Conservation (phyloP, 2,329 filamentous ascomycete genomes). For the Pseudonectria buxi region DNA sequence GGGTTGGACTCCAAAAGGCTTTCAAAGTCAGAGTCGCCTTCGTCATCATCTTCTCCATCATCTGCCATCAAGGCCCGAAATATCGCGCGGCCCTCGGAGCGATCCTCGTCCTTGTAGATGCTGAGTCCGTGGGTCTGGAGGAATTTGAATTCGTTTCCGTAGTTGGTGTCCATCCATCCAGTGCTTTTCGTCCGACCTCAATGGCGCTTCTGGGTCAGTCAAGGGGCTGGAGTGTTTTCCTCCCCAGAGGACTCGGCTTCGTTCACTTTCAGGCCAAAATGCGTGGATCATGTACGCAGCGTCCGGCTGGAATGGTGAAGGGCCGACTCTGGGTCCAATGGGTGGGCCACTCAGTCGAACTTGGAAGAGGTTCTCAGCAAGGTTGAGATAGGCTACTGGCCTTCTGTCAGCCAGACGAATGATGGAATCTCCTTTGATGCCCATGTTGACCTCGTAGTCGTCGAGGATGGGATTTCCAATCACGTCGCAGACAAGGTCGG, state of each 20-base stretch:
- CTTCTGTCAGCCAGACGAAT: not conserved
- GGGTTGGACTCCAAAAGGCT: no score
- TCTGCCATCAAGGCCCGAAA: no score
- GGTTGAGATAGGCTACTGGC: slow-evolving; percentile 1
- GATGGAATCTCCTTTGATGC: not conserved
- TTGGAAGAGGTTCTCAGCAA: not conserved
- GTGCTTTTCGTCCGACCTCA: slow-evolving; percentile 12
- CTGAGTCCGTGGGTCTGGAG: slow-evolving; percentile 22
- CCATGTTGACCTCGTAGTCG: not conserved
- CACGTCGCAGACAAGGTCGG: slow-evolving; percentile 1
- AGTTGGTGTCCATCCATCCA: slow-evolving; percentile 30
- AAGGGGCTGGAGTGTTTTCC: no score
- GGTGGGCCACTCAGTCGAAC: slow-evolving; percentile 2
- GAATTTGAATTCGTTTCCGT: slow-evolving; percentile 27
- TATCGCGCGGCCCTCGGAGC: slow-evolving; percentile 26
- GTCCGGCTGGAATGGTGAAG: not conserved
- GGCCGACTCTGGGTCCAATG: slow-evolving; percentile 2
- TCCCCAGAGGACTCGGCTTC: not conserved
- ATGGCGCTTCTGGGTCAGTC: no score
- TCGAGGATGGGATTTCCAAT: slow-evolving; percentile 1
- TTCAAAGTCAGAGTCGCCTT: no score
- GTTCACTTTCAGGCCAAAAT: slow-evolving; percentile 1
- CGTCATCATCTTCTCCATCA: no score
- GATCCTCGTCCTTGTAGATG: slow-evolving; percentile 31
- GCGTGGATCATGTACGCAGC: not conserved